Percentiles rank a stretch among this genome's conserved stretches.
These are phyloP conservation scores for Zymoseptoria tritici DNA, from an alignment of 2,329 filamentous ascomycete genomes.

Conservation along the genomic window DNA sequence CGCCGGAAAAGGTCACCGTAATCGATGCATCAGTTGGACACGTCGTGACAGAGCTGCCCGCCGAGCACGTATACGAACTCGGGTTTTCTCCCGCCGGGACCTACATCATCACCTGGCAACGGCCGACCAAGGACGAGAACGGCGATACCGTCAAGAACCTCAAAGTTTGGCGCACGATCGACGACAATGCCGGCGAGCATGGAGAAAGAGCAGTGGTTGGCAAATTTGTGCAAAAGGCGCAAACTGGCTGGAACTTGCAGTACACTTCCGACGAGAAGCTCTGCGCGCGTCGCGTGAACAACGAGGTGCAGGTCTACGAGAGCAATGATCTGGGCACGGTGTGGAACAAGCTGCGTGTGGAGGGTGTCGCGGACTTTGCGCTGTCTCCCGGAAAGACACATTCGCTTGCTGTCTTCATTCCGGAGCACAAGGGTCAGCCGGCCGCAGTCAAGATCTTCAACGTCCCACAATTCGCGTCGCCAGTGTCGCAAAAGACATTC, in stretches of 20 bases:
- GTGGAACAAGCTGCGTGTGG: constrained; percentile 91
- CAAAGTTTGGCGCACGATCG: constrained; percentile 86
- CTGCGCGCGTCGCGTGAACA: constrained; percentile 88
- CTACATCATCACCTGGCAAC: constrained; percentile 95
- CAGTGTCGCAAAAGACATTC: constrained; percentile 95
- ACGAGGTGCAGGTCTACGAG: constrained; percentile 96
- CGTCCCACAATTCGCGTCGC: constrained; percentile 73
- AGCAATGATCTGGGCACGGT: constrained; percentile 76
- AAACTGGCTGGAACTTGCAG: constrained; percentile 94
- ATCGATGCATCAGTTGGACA: constrained; percentile 73
- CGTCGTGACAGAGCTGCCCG: constrained; percentile 64
- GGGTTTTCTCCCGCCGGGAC: constrained; percentile 89
- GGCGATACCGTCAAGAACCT: constrained; percentile 93
- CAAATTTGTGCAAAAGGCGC: constrained; percentile 89
- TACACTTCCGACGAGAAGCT: constrained; percentile 91
- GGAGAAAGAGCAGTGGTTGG: constrained; percentile 68
- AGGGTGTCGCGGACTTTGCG: constrained; percentile 84
- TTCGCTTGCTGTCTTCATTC: constrained; percentile 88
- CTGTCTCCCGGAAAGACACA: constrained; percentile 83
- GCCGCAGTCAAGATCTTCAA: constrained; percentile 91
- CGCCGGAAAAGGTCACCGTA: constrained; percentile 76
- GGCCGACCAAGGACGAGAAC: constrained; percentile 82
- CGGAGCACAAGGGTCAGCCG: constrained; percentile 88
- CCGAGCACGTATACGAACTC: constrained; percentile 84
- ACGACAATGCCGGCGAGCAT: constrained; percentile 53